These are phyloP conservation scores for Immersiporthe knoxdaviesiana DNA, from an alignment of 2,329 filamentous ascomycete genomes.

Conservation along the genomic window DNA sequence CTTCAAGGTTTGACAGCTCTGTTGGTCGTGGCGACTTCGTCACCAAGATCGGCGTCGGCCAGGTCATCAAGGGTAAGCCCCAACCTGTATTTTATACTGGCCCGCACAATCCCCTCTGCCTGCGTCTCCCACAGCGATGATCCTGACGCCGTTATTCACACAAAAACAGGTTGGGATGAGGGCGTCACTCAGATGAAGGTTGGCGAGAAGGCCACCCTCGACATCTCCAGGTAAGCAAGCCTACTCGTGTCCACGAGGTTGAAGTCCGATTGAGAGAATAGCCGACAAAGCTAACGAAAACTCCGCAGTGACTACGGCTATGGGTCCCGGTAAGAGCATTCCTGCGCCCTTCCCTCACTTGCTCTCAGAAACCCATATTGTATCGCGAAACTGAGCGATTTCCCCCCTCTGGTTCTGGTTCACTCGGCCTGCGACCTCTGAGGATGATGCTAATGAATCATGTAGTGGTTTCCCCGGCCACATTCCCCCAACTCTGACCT, in stretches of 20 bases:
- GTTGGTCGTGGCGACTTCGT: constrained; percentile 76
- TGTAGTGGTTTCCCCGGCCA: constrained; percentile 75
- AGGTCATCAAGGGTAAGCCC: constrained; percentile 79
- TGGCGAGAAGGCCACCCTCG: constrained; percentile 85
- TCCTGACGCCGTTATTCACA: constrained; percentile 26
- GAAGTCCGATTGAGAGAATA: not conserved
- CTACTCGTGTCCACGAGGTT: not conserved
- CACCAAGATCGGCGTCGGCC: constrained; percentile 77
- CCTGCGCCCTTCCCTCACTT: not conserved
- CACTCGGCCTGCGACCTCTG: not conserved
- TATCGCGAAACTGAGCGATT: not conserved
- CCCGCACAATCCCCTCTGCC: not conserved
- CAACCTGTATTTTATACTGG: not conserved
- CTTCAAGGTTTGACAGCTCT: constrained; percentile 83
- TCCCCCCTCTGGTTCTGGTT: not conserved
- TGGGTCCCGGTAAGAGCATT: constrained; percentile 57
- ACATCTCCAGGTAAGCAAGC: constrained; percentile 71
- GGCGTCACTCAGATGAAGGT: constrained; percentile 84
- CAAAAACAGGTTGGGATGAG: constrained; percentile 74
- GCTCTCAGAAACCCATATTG: not conserved
- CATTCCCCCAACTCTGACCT: constrained; percentile 78
- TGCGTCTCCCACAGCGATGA: not conserved
- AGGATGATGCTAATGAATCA: constrained; percentile 32
- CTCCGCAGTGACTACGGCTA: constrained; percentile 64
- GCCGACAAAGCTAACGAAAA: constrained; percentile 7